Percentiles rank a stretch among this genome's conserved stretches.
Conservation (phyloP, 345 rosid species). For the Lepidium africanum region DNA sequence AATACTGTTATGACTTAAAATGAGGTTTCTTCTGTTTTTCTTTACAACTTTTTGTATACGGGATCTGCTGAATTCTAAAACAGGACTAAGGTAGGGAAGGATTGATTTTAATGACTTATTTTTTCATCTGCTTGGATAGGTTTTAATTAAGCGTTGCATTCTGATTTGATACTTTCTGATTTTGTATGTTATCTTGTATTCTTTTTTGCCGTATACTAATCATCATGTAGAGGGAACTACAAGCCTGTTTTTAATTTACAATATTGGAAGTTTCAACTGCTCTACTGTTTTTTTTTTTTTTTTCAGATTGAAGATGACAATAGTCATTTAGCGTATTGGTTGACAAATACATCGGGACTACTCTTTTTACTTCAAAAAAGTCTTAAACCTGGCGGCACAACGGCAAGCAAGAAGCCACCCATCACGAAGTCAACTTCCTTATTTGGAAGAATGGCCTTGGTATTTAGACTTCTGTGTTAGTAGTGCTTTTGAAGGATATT, state of each 20-base stretch:
- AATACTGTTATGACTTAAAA: neutral
- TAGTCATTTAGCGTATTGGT: constrained; percentile 96
- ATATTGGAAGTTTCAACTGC: neutral
- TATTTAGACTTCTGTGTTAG: constrained; percentile 18
- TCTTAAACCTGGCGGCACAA: constrained; percentile 64
- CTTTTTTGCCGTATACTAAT: neutral
- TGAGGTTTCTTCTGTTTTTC: neutral
- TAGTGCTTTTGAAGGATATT: neutral
- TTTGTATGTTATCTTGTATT: neutral
- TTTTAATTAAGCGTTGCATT: neutral
- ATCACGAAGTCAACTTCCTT: constrained; percentile 57
- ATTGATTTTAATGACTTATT: neutral
- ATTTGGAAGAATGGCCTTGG: constrained; percentile 98
- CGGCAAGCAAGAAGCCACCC: constrained; percentile 61
- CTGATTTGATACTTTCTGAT: neutral
- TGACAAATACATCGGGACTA: constrained; percentile 77
- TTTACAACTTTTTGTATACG: neutral
- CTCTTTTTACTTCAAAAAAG: constrained; percentile 86
- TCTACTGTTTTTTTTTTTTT: constrained; percentile 23
- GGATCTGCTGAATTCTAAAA: neutral
- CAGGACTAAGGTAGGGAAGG: neutral
- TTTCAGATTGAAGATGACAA: constrained; percentile 89
- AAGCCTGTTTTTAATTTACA: neutral
- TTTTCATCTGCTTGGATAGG: constrained; percentile 7
- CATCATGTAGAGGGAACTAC: neutral